Evolutionary conservation across 1,284 basidiomycete species (phyloP).

Genomic region (Puccinia horiana): DNA sequence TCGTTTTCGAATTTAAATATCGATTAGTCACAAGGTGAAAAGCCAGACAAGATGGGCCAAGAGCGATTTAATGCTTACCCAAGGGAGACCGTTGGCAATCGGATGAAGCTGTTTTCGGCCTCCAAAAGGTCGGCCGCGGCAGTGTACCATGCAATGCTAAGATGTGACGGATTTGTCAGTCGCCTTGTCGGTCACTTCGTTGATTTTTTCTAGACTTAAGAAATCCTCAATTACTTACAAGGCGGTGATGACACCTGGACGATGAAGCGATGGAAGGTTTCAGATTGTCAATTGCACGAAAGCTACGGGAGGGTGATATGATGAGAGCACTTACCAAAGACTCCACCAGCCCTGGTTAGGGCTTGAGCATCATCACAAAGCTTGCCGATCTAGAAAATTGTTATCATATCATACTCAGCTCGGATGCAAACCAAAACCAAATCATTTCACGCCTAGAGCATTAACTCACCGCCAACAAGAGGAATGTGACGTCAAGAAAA

Average conservation of each 20-base stretch:
- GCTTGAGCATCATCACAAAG: conserved; percentile 54
- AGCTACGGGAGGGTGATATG: background rate
- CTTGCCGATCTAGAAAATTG: conserved; percentile 55
- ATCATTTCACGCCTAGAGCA: background rate
- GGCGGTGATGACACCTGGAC: conserved; percentile 25
- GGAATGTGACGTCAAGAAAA: conserved; percentile 67
- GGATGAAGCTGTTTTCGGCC: conserved; percentile 62
- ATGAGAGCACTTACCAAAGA: conserved; percentile 63
- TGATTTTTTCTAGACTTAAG: background rate
- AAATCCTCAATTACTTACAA: background rate
- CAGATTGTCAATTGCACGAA: background rate
- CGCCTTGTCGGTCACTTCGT: background rate
- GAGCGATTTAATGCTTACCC: conserved; percentile 5
- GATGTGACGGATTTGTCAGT: background rate
- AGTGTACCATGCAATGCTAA: conserved; percentile 58
- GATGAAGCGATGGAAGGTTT: background rate
- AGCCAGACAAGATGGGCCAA: background rate
- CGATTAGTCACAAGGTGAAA: background rate
- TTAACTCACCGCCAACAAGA: conserved; percentile 56
- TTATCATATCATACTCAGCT: background rate
- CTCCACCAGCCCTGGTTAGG: conserved; percentile 70
- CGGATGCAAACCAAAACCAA: background rate
- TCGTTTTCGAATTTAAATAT: too few relatives aligned
- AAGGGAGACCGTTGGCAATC: conserved; percentile 57
- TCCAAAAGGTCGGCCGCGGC: conserved; percentile 63